Evolutionary conservation across 1,284 basidiomycete species (phyloP).

Genomic region (Meripilus lineatus): DNA sequence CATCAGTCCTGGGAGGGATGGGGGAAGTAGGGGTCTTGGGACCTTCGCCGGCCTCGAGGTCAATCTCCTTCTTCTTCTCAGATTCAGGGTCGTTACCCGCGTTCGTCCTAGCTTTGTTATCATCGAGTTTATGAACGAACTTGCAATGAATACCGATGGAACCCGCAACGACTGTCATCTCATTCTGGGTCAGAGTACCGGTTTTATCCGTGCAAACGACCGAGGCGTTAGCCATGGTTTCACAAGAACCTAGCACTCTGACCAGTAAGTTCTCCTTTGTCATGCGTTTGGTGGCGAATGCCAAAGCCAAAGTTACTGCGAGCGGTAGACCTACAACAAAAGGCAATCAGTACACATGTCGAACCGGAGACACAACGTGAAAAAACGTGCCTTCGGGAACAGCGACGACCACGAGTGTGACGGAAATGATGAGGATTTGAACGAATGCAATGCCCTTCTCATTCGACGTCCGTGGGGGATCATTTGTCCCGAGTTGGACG

Average conservation of each 20-base stretch:
- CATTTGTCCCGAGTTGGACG: slow-evolving; percentile 67
- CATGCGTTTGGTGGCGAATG: slow-evolving; percentile 98
- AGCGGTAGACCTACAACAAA: slow-evolving; percentile 73
- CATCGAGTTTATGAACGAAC: slow-evolving; percentile 78
- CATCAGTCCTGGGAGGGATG: slow-evolving; percentile 28
- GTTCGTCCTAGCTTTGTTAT: slow-evolving; percentile 75
- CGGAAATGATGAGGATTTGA: slow-evolving; percentile 91
- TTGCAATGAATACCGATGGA: slow-evolving; percentile 92
- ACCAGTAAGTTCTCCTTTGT: slow-evolving; percentile 92
- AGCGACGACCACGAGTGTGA: slow-evolving; percentile 94
- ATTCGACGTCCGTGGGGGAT: slow-evolving; percentile 61
- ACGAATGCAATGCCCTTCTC: slow-evolving; percentile 91
- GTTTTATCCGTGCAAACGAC: slow-evolving; percentile 98
- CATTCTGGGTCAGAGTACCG: slow-evolving; percentile 89
- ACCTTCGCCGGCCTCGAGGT: too few species aligned
- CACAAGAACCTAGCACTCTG: slow-evolving; percentile 92
- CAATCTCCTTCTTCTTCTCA: too few species aligned
- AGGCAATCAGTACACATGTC: slow-evolving; percentile 11
- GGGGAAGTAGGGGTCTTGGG: too few species aligned
- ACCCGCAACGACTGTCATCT: slow-evolving; percentile 95
- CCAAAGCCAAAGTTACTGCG: slow-evolving; percentile 93
- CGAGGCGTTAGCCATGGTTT: slow-evolving; percentile 98
- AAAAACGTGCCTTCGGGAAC: slow-evolving; percentile 81
- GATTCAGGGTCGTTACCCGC: too few species aligned
- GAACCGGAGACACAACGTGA: slow-evolving; percentile 1